phyloP scores from a whole-genome alignment of 371 early-diverging fungal species.

The Mucor irregularis region DNA sequence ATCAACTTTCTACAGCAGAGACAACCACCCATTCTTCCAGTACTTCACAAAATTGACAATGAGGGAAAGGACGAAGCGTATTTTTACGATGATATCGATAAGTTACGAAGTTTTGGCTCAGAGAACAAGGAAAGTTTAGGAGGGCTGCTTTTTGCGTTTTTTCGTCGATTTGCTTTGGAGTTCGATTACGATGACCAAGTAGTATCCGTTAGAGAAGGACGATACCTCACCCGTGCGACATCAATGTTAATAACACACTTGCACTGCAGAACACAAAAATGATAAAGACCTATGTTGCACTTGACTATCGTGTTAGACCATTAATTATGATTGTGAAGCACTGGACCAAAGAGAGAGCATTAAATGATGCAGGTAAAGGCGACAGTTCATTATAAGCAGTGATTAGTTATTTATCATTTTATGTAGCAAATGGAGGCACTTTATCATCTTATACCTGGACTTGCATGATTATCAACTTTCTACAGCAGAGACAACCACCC shows the following conservation, averaged over 20 bases:
- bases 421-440: slow-evolving; percentile 82
- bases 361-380: slow-evolving; percentile 71
- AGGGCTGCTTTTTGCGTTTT: slow-evolving; percentile 83
- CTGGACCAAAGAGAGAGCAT: slow-evolving; percentile 74
- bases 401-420: too few species aligned
- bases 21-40: slow-evolving; percentile 80
- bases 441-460: slow-evolving; percentile 71
- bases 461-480: slow-evolving; percentile 28
- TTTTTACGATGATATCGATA: slow-evolving; percentile 69
- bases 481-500: slow-evolving; percentile 53
- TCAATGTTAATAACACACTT: slow-evolving; percentile 80
- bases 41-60: slow-evolving; percentile 64
- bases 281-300: slow-evolving; percentile 73
- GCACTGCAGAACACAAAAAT: slow-evolving; percentile 80
- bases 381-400: too few species aligned
- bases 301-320: slow-evolving; percentile 80
- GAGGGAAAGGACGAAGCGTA: slow-evolving; percentile 3
- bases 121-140: slow-evolving; percentile 77
- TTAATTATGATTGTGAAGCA: slow-evolving; percentile 78
- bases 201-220: slow-evolving; percentile 81
- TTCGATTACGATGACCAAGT: slow-evolving; percentile 82
- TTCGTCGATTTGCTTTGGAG: slow-evolving; percentile 75
- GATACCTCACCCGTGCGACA: slow-evolving; percentile 81
- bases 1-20: slow-evolving; percentile 30
- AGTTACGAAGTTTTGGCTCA: slow-evolving; percentile 66